A percentile compares a stretch with the other conserved stretches of the same genome.
These are phyloP conservation scores for Ophiosphaerella herpotricha DNA, from an alignment of 2,329 filamentous ascomycete species.

Conservation along the genomic window DNA sequence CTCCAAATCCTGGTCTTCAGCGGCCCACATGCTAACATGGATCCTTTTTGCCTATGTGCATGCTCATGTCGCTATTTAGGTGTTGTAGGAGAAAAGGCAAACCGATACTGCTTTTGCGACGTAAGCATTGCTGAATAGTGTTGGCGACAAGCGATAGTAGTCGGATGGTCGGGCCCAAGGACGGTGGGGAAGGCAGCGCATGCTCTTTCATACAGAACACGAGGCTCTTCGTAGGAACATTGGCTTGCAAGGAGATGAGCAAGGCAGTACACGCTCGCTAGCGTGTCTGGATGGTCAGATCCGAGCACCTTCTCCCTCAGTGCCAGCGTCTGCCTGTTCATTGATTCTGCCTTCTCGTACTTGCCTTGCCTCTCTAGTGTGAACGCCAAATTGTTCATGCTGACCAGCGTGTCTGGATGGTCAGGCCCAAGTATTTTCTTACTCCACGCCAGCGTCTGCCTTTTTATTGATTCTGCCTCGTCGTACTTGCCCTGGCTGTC, in stretches of 20 bases:
- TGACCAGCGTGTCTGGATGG: constrained; percentile 7
- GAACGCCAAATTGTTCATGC: too few relatives aligned
- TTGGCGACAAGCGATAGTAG: background rate
- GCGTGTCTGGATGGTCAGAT: constrained; percentile 6
- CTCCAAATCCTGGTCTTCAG: background rate
- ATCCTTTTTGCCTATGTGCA: background rate
- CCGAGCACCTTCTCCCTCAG: background rate
- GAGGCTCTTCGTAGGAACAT: background rate
- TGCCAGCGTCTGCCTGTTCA: too few relatives aligned
- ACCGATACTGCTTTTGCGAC: background rate
- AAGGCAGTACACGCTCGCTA: constrained; percentile 5
- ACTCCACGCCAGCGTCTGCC: too few relatives aligned
- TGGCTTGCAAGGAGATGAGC: background rate
- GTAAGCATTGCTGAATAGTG: background rate
- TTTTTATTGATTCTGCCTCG: too few relatives aligned
- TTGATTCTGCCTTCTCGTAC: too few relatives aligned
- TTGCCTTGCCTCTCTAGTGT: too few relatives aligned
- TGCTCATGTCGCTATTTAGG: background rate
- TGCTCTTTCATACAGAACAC: background rate
- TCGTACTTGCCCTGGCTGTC: too few relatives aligned
- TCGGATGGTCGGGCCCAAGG: too few relatives aligned
- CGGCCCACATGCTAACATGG: background rate
- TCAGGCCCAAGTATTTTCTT: background rate
- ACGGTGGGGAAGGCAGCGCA: too few relatives aligned
- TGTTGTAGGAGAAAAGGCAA: too few relatives aligned